A percentile compares a stretch with the other conserved stretches of the same genome.
These are phyloP conservation scores for Paramecium tetraurelia DNA, from an alignment of 73 alveolate species.

Conservation along the genomic window DNA sequence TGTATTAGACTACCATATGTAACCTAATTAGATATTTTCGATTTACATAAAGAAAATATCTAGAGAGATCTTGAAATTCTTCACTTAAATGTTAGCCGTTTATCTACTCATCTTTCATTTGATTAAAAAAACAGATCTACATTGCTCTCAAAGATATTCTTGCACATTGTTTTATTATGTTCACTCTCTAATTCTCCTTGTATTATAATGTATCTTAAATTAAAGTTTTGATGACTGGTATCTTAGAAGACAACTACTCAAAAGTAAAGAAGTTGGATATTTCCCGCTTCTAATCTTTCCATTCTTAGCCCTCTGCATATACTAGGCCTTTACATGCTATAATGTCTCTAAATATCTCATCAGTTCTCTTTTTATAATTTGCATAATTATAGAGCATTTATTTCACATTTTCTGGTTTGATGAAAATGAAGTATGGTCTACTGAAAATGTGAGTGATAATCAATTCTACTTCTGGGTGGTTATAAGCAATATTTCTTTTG, in stretches of 20 bases:
- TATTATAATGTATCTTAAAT: not conserved
- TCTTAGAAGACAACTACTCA: not conserved
- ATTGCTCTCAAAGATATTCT: not conserved
- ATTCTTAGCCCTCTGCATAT: not conserved
- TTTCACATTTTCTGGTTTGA: not conserved
- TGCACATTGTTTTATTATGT: not conserved
- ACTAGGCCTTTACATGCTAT: not conserved
- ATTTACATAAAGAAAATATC: not conserved
- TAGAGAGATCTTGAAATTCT: not conserved
- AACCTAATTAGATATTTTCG: not conserved
- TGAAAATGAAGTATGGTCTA: not conserved
- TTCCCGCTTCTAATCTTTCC: conserved; percentile 1
- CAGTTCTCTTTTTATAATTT: not conserved
- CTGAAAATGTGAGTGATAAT: not conserved
- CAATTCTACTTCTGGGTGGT: conserved; percentile 11
- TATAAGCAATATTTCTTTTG: not conserved
- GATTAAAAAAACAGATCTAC: not conserved
- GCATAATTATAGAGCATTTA: not conserved
- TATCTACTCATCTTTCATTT: not conserved
- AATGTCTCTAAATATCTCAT: conserved; percentile 20
- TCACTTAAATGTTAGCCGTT: not conserved
- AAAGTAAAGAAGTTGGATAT: not conserved
- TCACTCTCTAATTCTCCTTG: not conserved
- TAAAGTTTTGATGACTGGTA: not conserved
- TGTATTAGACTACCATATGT: conserved; percentile 3